Base-by-base conservation (phyloP, 2,329 filamentous ascomycete genomes). In the Xylaria sp. region DNA sequence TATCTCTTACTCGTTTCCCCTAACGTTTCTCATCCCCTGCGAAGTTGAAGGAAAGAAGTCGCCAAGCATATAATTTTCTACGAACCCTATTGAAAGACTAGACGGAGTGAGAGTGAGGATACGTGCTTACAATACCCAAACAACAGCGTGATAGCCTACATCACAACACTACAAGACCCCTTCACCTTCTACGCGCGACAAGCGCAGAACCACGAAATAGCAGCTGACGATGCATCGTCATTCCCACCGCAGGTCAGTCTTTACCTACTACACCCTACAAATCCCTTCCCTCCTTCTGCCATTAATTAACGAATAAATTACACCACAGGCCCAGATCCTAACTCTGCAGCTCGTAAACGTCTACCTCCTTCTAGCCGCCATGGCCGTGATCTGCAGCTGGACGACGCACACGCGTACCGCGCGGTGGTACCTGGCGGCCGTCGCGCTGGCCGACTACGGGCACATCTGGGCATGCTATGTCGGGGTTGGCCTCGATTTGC, bases 381-480 rank as follows among this genome's bases (percentile, higher is more conserved):
- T 78, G 18, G 76, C 74, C 18, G 68, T 77, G 13, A 60, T 77
- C 34, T 78, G 76, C 70, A 75, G 71, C 70, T 78, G 75, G 68
- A 76, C 78, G 55, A 64, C 71, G 39, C 72, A 76, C 55, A 62
- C 72, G 2, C 28, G 59, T 23, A 72, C 74, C 0, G 69, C 75
- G 9, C 71, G 71, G 8, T 62, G 71, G 62, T 79, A 77, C 48
- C 72, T 79, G 1, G 41, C 73, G 6, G 72, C 68, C 15, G 72
- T 80, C 8, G 74, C 77, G 18, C 48, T 80, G 13, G 78, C 78
- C 3, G 78, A 80, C 66, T 78, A 76, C 60, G 78, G 79, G 3
- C 78, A 80, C 66, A 73, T 80, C 43, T 79, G 74, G 68, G 76
- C 75, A 10, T 70, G 70, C 15, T 80, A 79, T 60, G 60, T 68